Conservation (phyloP, 139 green algal genomes). For the Coccomyxa sp. region DNA sequence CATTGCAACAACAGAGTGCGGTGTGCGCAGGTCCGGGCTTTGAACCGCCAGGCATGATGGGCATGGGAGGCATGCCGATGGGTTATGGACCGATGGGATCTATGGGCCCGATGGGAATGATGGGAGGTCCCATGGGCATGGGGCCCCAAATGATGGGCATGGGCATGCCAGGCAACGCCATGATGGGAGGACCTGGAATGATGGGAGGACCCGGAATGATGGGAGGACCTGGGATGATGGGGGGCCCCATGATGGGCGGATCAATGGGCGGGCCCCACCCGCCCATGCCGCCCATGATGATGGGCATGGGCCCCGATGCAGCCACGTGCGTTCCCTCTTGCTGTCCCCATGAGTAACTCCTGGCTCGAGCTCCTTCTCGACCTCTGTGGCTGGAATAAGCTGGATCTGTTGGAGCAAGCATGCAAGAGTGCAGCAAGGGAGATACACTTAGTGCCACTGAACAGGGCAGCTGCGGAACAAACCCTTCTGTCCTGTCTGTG, state of each 20-base stretch:
- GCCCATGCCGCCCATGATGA: neutral
- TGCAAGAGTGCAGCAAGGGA: too few species aligned
- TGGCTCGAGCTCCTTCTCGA: too few species aligned
- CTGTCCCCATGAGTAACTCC: too few species aligned
- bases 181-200: neutral
- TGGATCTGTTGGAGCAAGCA: too few species aligned
- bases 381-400: too few species aligned
- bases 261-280: neutral
- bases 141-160: neutral
- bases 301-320: neutral
- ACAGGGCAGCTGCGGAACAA: too few species aligned
- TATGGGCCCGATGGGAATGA: neutral
- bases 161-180: neutral
- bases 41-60: neutral
- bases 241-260: neutral
- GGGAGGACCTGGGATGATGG: neutral
- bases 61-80: neutral
- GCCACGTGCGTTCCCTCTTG: too few species aligned
- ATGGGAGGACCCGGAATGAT: neutral
- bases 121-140: neutral
- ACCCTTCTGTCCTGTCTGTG: too few species aligned
- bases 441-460: too few species aligned
- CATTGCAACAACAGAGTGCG: too few species aligned
- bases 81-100: neutral
- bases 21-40: neutral